Evolutionary conservation across 2,329 filamentous ascomycete species (phyloP).

Genomic region (Onygena corvina): DNA sequence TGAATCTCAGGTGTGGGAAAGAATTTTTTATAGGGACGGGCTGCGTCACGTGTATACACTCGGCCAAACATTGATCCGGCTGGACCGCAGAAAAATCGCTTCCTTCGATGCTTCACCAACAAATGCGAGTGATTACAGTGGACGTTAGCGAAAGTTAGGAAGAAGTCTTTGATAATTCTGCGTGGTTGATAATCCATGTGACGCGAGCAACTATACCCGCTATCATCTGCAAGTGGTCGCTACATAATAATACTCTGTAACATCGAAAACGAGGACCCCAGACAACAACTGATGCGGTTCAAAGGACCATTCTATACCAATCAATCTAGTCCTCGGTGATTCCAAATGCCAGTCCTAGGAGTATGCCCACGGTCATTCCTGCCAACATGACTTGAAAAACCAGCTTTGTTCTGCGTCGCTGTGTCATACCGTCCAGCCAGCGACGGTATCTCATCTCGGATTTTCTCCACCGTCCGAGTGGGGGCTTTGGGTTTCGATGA

Average conservation of each 20-base stretch:
- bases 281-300: too few relatives aligned
- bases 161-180: background rate
- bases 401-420: conserved; percentile 4
- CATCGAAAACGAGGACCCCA: background rate
- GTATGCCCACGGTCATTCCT: conserved; percentile 6
- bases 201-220: too few relatives aligned
- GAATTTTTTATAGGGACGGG: conserved; percentile 18
- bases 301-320: background rate
- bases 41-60: conserved; percentile 22
- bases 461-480: background rate
- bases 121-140: too few relatives aligned
- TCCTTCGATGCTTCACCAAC: too few relatives aligned
- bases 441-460: background rate
- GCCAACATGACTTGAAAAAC: conserved; percentile 6
- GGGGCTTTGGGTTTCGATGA: background rate
- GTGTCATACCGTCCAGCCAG: conserved; percentile 1
- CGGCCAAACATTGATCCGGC: background rate
- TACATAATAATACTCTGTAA: background rate
- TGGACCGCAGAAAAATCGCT: too few relatives aligned
- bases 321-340: background rate
- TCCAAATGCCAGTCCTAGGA: conserved; percentile 7
- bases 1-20: conserved; percentile 13
- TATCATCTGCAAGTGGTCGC: background rate
- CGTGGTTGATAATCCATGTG: background rate
- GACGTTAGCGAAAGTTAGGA: too few relatives aligned